A percentile compares a stretch with the other conserved stretches of the same genome.
phyloP scores from a whole-genome alignment of 371 early-diverging fungal species.

The Mortierella sp. region DNA sequence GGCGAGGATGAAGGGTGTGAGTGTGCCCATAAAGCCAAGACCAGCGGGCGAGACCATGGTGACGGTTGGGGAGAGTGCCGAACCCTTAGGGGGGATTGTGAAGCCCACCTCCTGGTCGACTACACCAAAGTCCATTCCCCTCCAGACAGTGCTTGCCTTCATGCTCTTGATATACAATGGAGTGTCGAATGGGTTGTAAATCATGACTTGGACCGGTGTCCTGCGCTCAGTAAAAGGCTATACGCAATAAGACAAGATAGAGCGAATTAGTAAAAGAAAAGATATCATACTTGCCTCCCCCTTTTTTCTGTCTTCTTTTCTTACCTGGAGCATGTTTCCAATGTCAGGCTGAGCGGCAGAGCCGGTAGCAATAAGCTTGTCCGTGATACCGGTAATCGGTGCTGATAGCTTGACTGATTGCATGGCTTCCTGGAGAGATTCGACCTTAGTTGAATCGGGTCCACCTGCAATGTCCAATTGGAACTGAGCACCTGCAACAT shows the following conservation, averaged over 20 bases:
- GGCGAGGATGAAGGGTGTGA: conserved; percentile 22
- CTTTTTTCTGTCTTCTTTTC: background rate
- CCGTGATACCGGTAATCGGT: conserved; percentile 55
- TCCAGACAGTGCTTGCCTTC: conserved; percentile 32
- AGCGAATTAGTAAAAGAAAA: conserved; percentile 10
- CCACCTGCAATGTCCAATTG: conserved; percentile 57
- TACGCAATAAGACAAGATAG: too few species aligned
- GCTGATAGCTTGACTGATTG: conserved; percentile 58
- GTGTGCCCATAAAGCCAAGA: conserved; percentile 10
- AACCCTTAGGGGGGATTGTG: conserved; percentile 31
- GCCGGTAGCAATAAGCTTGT: conserved; percentile 53
- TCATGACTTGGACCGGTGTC: conserved; percentile 55
- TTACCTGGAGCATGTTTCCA: conserved; percentile 25
- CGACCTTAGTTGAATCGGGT: conserved; percentile 52
- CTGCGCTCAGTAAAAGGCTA: conserved; percentile 6
- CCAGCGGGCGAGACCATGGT: conserved; percentile 34
- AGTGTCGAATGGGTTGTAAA: conserved; percentile 62
- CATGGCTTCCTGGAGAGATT: conserved; percentile 59
- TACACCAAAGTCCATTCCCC: conserved; percentile 26
- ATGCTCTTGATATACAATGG: conserved; percentile 51
- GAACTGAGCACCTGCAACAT: conserved; percentile 51
- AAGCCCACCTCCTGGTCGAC: conserved; percentile 38
- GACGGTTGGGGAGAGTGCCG: conserved; percentile 26
- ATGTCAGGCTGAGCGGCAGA: conserved; percentile 30
- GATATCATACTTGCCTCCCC: background rate